Conservation (phyloP, 371 early-diverging fungal species). For the Choanephora cucurbitarum region DNA sequence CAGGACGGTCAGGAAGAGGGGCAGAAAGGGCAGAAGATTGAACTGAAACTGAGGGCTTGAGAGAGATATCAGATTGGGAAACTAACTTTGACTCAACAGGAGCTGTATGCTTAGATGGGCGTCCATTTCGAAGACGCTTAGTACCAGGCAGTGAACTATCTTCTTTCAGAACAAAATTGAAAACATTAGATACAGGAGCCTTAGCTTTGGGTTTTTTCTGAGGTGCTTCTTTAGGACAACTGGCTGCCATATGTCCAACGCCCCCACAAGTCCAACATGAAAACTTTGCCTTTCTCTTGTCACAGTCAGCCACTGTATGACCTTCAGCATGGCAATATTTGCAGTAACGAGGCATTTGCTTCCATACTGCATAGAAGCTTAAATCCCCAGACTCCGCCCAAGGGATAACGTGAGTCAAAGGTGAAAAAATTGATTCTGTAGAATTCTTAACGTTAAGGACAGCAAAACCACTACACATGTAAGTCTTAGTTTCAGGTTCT, state of each 20-base stretch:
- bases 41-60: no score
- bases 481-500: constrained; percentile 2
- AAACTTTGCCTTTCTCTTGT: not conserved
- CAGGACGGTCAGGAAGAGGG: no score
- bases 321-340: constrained; percentile 3
- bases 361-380: constrained; percentile 4
- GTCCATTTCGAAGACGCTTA: no score
- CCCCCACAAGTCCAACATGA: not conserved
- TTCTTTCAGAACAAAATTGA: no score
- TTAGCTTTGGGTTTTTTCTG: not conserved
- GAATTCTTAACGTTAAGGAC: not conserved
- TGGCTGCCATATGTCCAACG: not conserved
- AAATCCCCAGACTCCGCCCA: not conserved
- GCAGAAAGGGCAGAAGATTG: no score
- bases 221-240: not conserved
- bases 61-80: no score
- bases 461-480: not conserved
- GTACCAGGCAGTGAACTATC: not conserved
- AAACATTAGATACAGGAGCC: not conserved
- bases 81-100: no score
- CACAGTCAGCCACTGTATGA: not conserved
- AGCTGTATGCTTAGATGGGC: no score
- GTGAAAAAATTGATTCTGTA: not conserved
- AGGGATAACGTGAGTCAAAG: not conserved
- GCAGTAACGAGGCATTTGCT: not conserved